Evolutionary conservation across 495 filamentous ascomycete genomes (phyloP), one percentile per base, ranked within the genome.

Genomic region (Rusavskia elegans): DNA sequence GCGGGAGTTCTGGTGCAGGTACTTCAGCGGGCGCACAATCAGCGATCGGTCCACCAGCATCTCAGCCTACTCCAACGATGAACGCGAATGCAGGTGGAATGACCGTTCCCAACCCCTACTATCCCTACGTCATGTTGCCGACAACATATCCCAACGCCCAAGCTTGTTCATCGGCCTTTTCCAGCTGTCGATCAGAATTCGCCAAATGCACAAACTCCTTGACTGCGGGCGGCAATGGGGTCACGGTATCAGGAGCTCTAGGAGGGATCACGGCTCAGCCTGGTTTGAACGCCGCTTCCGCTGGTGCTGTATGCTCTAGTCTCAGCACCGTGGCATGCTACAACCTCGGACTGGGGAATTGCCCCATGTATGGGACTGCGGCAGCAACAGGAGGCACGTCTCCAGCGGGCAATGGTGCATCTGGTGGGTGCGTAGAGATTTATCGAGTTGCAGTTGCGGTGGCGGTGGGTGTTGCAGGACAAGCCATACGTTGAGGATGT

Each of bases 111-210:
- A 80, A 81, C 57, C 50, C 63, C 17, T 80, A 71, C 63, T 89
- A 82, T 59, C 74, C 80, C 13, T 87, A 85, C 61, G 68, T 82
- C 32, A 75, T 73, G 57, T 71, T 86, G 50, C 78, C 80, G 30
- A 87, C 84, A 1, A 74, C 73, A 40, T 85, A 85, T 55, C 60
- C 68, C 45, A 77, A 84, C 55, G 65, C 73, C 17, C 75, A 69
- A n/a, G 69, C 70, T 10, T 89, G 84, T 66, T 76, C 81, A 1
- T 76, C 78, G 13, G 84, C 84, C 57, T 77, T 81, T 63, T 76
- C 71, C 37, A 69, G 76, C 45, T 89, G 84, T 61, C 70, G 77
- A 59, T 71, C 67, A 35, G 82, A 85, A 59, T 83, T 80, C 58
- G 66, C 68, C 17, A 73, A 69, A 29, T 89, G 84, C 58, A 77